Conservation (phyloP, 805 yeast genomes). For the Saccharomycopsis oosterbeekiorum region DNA sequence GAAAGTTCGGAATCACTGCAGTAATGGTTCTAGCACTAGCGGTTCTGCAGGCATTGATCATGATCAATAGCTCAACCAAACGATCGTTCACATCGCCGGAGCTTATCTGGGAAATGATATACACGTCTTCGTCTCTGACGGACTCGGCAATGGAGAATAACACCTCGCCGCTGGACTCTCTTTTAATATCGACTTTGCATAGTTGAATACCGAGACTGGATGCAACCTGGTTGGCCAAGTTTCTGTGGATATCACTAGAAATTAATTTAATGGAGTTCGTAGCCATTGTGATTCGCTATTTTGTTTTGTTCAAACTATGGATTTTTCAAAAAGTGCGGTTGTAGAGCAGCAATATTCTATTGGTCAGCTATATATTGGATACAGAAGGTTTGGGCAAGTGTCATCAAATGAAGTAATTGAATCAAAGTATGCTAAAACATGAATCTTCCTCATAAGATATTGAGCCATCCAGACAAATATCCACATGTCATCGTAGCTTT, state of each 20-base stretch:
- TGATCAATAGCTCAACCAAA: slow-evolving; percentile 76
- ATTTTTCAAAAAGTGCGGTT: no score
- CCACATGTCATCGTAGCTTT: no score
- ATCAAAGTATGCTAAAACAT: no score
- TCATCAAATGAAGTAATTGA: no score
- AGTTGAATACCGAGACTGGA: slow-evolving; percentile 52
- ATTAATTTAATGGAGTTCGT: slow-evolving; percentile 16
- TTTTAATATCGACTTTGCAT: slow-evolving; percentile 71
- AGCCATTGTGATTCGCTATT: neutral
- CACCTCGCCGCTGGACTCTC: slow-evolving; percentile 81
- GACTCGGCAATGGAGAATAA: slow-evolving; percentile 83
- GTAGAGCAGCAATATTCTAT: no score
- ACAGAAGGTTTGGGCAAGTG: no score
- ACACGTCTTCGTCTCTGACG: slow-evolving; percentile 85
- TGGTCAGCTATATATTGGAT: no score
- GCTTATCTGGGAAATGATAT: slow-evolving; percentile 68
- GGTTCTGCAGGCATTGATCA: slow-evolving; percentile 91
- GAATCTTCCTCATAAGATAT: no score
- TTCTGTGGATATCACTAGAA: slow-evolving; percentile 45
- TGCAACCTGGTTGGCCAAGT: slow-evolving; percentile 65
- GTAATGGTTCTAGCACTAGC: slow-evolving; percentile 93
- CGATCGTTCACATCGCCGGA: slow-evolving; percentile 79
- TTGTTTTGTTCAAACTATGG: neutral
- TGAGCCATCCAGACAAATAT: no score
- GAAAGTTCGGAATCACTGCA: slow-evolving; percentile 91